Evolutionary conservation across 345 rosid genomes (phyloP).

Genomic region (rapeseed (Brassica napus)): Da-Ae NC_063440.1:17540501-17541000

Average conservation of each 20-base stretch:
- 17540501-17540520: slow-evolving; percentile 90
- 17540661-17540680: slow-evolving; percentile 47
- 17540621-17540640: slow-evolving; percentile 68
- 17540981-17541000: slow-evolving; percentile 87
- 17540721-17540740: slow-evolving; percentile 56
- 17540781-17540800: slow-evolving; percentile 71
- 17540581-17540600: slow-evolving; percentile 89
- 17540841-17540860: slow-evolving; percentile 55
- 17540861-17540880: slow-evolving; percentile 13
- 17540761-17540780: slow-evolving; percentile 67
- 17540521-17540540: slow-evolving; percentile 79
- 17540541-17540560: slow-evolving; percentile 80
- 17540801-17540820: slow-evolving; percentile 62
- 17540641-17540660: slow-evolving; percentile 68
- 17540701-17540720: slow-evolving; percentile 61
- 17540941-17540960: slow-evolving; percentile 84
- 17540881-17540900: not conserved
- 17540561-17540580: slow-evolving; percentile 79
- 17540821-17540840: slow-evolving; percentile 58
- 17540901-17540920: not conserved
- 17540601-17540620: slow-evolving; percentile 73
- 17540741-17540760: slow-evolving; percentile 60
- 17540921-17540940: slow-evolving; percentile 25
- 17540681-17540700: slow-evolving; percentile 63
- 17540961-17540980: slow-evolving; percentile 91